Base-by-base conservation (phyloP, 2,329 filamentous ascomycete species). In the Phyllosticta ampelicida region DNA sequence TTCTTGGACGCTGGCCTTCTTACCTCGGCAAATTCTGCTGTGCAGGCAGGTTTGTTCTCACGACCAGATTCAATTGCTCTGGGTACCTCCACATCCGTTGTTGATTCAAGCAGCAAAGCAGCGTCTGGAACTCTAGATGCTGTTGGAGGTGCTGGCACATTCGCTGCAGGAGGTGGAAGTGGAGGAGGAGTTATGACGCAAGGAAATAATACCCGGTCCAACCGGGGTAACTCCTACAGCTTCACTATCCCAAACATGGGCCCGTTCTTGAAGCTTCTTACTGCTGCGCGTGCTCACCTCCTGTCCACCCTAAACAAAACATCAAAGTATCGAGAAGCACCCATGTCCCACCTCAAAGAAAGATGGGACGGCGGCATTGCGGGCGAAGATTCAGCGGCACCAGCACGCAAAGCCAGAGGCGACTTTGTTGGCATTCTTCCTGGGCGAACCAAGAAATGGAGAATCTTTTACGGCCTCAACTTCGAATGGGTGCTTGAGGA, bases 401-500 rank as follows among this genome's bases (percentile, higher is more conserved):
- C 73, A 60, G 75, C 75, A 18, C 83, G 80, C 70, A 76, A 74
- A 60, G 72, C 74, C 18, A 71, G 83, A 56, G 79, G 81, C 1
- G 81, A 84, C 64, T 82, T 79, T 64, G 70, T 69, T 5, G 83
- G 82, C 6, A 75, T 85, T 2, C 65, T 83, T 48, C 80, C 82
- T 0, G 83, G 83, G 0, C 74, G 80, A 65, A 86, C 84, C 16
- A 81, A 78, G 67, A 86, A 83, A 67, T 90, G 87, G 87, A 85
- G 79, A 67, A 78, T 81, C 28, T 87, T 89, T 62, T 81, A 82
- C 65, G 87, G 87, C 0, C 70, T 89, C 61, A 73, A 79, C 50
- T 90, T 89, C 70, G 80, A 86, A 60, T 90, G 85, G 85, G 77
- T 87, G 16, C 68, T 90, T 49, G 83, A 80, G 48, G 86, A 90